These are phyloP conservation scores for Capsicum rhomboideum DNA, from an alignment of 257 asterid genomes.

Conservation along the genomic window DNA sequence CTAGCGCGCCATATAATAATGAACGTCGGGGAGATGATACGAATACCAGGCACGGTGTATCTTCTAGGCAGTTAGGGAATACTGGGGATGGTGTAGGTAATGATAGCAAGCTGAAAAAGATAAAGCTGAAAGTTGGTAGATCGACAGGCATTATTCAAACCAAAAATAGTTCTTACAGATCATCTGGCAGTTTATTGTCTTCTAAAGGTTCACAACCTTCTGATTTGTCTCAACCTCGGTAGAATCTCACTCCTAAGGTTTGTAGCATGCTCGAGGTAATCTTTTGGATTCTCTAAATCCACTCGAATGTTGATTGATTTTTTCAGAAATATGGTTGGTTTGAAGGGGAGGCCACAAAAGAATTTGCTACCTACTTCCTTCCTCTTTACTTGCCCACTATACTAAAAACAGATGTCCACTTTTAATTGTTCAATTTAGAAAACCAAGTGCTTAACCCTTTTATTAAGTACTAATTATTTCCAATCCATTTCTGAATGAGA, in stretches of 20 bases:
- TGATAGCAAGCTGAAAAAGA: conserved; percentile 52
- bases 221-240: conserved; percentile 40
- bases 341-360: background rate
- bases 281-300: background rate
- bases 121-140: conserved; percentile 81
- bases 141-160: conserved; percentile 56
- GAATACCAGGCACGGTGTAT: background rate
- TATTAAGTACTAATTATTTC: background rate
- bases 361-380: background rate
- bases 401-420: background rate
- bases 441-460: background rate
- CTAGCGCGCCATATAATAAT: conserved; percentile 19
- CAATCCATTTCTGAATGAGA: background rate
- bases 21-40: conserved; percentile 14
- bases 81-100: conserved; percentile 32
- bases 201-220: conserved; percentile 36
- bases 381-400: background rate
- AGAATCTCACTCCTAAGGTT: too few species aligned
- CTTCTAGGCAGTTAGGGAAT: background rate
- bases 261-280: background rate
- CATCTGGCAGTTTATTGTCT: conserved; percentile 36
- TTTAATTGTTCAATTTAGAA: background rate
- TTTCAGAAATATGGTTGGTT: background rate
- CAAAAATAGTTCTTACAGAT: conserved; percentile 45
- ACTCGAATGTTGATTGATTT: background rate